Evolutionary conservation across 2,329 filamentous ascomycete genomes (phyloP).

Genomic region (Penicillium sclerotiorum): DNA sequence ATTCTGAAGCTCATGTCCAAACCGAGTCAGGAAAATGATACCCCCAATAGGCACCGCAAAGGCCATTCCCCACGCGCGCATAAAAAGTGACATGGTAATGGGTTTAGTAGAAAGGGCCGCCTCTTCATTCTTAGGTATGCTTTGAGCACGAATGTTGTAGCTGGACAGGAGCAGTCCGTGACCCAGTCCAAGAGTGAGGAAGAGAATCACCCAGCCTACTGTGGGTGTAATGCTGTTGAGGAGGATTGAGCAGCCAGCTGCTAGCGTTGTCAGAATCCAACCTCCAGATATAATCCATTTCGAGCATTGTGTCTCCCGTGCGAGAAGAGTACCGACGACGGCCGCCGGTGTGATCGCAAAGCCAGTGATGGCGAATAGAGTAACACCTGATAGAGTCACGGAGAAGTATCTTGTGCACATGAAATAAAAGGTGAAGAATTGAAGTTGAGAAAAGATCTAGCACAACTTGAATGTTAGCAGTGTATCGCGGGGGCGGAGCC

Average conservation of each 20-base stretch:
- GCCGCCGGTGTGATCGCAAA: constrained; percentile 27
- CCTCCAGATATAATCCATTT: constrained; percentile 49
- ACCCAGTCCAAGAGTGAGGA: constrained; percentile 46
- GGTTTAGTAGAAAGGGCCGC: constrained; percentile 33
- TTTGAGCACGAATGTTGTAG: constrained; percentile 46
- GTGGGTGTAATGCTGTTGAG: constrained; percentile 37
- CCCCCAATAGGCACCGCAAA: constrained; percentile 46
- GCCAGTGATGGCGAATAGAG: constrained; percentile 41
- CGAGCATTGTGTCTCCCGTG: constrained; percentile 15
- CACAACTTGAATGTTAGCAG: no score
- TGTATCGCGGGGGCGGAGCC: no score
- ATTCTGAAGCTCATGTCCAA: constrained; percentile 32
- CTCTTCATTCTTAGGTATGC: constrained; percentile 42
- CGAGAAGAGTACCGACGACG: constrained; percentile 21
- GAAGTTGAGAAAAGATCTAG: constrained; percentile 46
- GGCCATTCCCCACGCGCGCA: constrained; percentile 47
- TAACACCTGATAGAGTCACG: constrained; percentile 39
- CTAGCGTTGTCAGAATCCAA: constrained; percentile 42
- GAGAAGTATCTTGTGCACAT: constrained; percentile 39
- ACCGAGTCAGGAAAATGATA: constrained; percentile 46
- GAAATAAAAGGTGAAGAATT: constrained; percentile 48
- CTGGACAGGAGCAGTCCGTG: constrained; percentile 46
- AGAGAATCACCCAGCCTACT: constrained; percentile 38
- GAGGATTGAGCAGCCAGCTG: constrained; percentile 42
- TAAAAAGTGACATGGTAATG: constrained; percentile 17